Base-by-base conservation (phyloP, 1,139 yeast species). In the Hansenula anomala region DNA sequence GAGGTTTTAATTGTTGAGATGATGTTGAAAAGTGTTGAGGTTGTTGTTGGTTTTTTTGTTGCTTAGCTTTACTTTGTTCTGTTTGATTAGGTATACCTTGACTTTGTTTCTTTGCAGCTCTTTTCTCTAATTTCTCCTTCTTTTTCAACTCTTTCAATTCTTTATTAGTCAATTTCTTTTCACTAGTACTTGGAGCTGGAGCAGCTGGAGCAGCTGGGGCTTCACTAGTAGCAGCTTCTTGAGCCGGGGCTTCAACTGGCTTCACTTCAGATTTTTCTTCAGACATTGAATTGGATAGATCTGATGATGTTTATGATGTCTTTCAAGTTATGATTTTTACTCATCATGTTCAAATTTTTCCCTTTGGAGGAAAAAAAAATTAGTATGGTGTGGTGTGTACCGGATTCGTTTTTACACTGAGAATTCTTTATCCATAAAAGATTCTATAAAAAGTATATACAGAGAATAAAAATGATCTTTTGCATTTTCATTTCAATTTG, bases 71-170 rank as follows among this genome's bases (percentile, higher is more conserved):
- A 44, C 51, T 59, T 56, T 63, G 68, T 31, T 66, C 72, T 37
- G 49, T 49, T 36, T 46, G 41, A 29, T 63, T 69, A 39, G 66
- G 61, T 18, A 75, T 70, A 8, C 79, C 80, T 38, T 58, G 68
- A 13, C 76, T 77, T 46, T 67, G 74, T 52, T 78, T 80, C 47
- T 78, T 72, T 3, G 76, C 81, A 7, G 90, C 90, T 60, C 97
- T 71, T 59, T 87, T 86, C 34, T 92, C 95, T 7, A 95, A 92
- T 61, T 90, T 90, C 55, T 89, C 96, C 54, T 79, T 77, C 69
- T 89, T 88, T 60, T 88, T 87, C 59, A 81, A 65, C 53, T 89
- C 96, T 59, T 90, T 90, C 48, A 89, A 70, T 57, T 89, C 95
- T 54, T 88, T 89, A 51, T 88, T 86, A 10, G 88, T 67, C 35